phyloP scores from a whole-genome alignment of 345 rosid genomes.

The Lumnitzera racemosa region DNA sequence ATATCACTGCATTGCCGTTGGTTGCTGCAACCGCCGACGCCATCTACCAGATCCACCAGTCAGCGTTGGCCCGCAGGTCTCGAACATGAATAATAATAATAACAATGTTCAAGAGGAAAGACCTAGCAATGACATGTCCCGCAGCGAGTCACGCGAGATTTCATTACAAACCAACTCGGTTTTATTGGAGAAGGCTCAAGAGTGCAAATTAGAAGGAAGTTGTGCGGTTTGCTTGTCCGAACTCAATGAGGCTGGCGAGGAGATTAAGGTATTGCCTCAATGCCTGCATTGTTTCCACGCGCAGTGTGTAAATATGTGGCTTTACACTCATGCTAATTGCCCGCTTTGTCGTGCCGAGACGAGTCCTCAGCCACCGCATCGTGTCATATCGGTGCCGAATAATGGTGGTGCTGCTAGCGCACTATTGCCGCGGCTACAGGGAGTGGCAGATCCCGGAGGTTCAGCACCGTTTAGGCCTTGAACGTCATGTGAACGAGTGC shows the following conservation, averaged over 20 bases:
- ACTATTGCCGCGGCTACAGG: too few species aligned
- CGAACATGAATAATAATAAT: too few species aligned
- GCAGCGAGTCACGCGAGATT: too few species aligned
- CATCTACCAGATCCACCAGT: neutral
- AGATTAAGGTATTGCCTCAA: slow-evolving; percentile 31
- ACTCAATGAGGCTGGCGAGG: slow-evolving; percentile 32
- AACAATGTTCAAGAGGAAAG: neutral
- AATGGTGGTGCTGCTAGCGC: too few species aligned
- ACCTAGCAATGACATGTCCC: neutral
- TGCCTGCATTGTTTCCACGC: slow-evolving; percentile 45
- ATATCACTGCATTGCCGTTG: slow-evolving; percentile 20
- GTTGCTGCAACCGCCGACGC: slow-evolving; percentile 9
- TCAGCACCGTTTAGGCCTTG: too few species aligned
- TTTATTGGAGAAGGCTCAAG: slow-evolving; percentile 14
- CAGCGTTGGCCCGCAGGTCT: neutral
- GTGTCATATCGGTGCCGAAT: too few species aligned
- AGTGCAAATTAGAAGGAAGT: slow-evolving; percentile 18
- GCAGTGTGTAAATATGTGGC: slow-evolving; percentile 45
- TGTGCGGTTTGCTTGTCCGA: slow-evolving; percentile 46
- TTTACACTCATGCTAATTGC: slow-evolving; percentile 36
- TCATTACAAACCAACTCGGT: slow-evolving; percentile 4
- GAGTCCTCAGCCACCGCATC: neutral
- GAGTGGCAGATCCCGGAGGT: too few species aligned
- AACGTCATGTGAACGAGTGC: slow-evolving; percentile 1
- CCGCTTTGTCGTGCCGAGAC: slow-evolving; percentile 39